phyloP scores from a whole-genome alignment of 2,329 filamentous ascomycete genomes.

The Paramyrothecium roridum region DNA sequence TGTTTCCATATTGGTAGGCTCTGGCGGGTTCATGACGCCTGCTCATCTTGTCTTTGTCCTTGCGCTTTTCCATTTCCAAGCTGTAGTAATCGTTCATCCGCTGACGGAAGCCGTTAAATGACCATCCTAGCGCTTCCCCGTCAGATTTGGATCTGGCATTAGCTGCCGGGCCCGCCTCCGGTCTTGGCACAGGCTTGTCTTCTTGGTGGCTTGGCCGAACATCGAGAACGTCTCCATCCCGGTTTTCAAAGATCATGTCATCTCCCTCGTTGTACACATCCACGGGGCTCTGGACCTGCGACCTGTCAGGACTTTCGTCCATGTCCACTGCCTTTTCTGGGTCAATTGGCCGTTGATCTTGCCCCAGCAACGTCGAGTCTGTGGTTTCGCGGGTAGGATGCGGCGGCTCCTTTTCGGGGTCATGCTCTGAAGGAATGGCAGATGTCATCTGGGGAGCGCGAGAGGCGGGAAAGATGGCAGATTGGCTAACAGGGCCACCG shows the following conservation, averaged over 20 bases:
- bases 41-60: slow-evolving; percentile 58
- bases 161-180: slow-evolving; percentile 11
- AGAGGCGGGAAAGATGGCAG: slow-evolving; percentile 75
- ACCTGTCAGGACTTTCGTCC: slow-evolving; percentile 13
- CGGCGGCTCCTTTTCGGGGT: slow-evolving; percentile 22
- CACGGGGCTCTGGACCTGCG: slow-evolving; percentile 15
- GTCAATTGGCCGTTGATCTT: slow-evolving; percentile 27
- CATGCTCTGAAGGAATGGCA: slow-evolving; percentile 14
- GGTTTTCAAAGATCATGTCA: slow-evolving; percentile 77
- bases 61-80: slow-evolving; percentile 60
- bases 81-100: slow-evolving; percentile 50
- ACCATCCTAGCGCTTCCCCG: slow-evolving; percentile 20
- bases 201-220: slow-evolving; percentile 40
- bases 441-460: slow-evolving; percentile 18
- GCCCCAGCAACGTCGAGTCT: slow-evolving; percentile 26
- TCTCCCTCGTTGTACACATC: slow-evolving; percentile 80
- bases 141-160: slow-evolving; percentile 9
- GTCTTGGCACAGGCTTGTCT: slow-evolving; percentile 9
- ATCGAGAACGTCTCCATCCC: slow-evolving; percentile 80
- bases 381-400: slow-evolving; percentile 24
- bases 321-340: slow-evolving; percentile 17
- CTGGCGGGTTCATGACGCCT: slow-evolving; percentile 69
- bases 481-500: slow-evolving; percentile 85
- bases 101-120: slow-evolving; percentile 41
- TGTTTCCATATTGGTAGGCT: slow-evolving; percentile 83